Evolutionary conservation across 805 yeast species (phyloP).

Genomic region (Candida jianshihensis): DNA sequence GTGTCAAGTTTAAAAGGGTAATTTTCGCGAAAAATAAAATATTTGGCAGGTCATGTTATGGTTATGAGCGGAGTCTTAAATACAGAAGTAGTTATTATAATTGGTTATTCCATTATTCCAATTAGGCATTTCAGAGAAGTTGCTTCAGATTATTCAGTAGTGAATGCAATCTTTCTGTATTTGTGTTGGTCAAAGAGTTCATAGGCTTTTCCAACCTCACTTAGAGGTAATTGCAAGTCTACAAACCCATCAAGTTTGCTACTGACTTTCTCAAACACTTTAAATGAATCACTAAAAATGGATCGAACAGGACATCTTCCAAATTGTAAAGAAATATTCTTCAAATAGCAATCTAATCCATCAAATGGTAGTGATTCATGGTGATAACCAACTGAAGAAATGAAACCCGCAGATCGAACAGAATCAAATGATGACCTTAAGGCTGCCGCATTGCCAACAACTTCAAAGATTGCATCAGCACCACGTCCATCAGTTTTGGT

Average conservation of each 20-base stretch:
- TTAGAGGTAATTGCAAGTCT: slow-evolving; percentile 38
- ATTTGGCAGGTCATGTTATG: too few species aligned
- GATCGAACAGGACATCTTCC: slow-evolving; percentile 61
- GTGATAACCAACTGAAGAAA: slow-evolving; percentile 54
- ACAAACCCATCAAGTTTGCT: slow-evolving; percentile 43
- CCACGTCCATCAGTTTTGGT: slow-evolving; percentile 36
- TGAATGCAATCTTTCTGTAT: slow-evolving; percentile 49
- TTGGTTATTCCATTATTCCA: too few species aligned
- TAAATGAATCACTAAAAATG: slow-evolving; percentile 44
- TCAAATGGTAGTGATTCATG: slow-evolving; percentile 49
- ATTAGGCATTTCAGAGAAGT: neutral
- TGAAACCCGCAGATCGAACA: slow-evolving; percentile 52
- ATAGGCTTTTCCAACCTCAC: slow-evolving; percentile 40
- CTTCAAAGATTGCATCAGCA: slow-evolving; percentile 55
- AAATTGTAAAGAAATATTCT: slow-evolving; percentile 49
- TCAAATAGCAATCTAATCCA: slow-evolving; percentile 51
- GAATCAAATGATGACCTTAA: slow-evolving; percentile 43
- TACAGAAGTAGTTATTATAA: too few species aligned
- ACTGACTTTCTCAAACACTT: slow-evolving; percentile 38
- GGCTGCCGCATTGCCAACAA: slow-evolving; percentile 50
- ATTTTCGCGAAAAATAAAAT: too few species aligned
- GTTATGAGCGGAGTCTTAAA: too few species aligned
- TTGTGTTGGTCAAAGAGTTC: slow-evolving; percentile 45
- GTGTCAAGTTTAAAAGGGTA: neutral
- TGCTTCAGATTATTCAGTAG: neutral